Evolutionary conservation across 805 yeast genomes (phyloP).

Genomic region (Candida gorgasii): DNA sequence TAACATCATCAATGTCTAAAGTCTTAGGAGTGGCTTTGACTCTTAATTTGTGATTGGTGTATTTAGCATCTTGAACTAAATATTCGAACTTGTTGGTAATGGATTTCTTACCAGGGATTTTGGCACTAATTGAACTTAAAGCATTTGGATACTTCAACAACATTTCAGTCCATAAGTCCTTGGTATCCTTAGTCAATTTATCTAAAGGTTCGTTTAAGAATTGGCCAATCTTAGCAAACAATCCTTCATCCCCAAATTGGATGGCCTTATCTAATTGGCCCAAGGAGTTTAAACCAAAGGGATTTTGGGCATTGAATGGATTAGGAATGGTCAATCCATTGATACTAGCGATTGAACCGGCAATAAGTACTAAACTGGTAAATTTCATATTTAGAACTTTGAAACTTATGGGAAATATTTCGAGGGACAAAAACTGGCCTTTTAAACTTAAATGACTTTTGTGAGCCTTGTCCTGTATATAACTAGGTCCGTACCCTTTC

Average conservation of each 20-base stretch:
- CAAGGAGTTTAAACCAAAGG: conserved; percentile 11
- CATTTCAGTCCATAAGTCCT: conserved; percentile 64
- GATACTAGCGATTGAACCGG: conserved; percentile 17
- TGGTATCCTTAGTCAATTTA: conserved; percentile 48
- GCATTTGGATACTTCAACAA: conserved; percentile 59
- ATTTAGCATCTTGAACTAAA: conserved; percentile 37
- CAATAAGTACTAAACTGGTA: conserved; percentile 16
- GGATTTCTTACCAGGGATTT: conserved; percentile 55
- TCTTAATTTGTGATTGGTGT: conserved; percentile 57
- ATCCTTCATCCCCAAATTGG: conserved; percentile 17
- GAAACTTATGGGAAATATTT: background rate
- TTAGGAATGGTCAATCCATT: conserved; percentile 24
- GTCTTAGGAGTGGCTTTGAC: conserved; percentile 58
- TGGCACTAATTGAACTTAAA: conserved; percentile 48
- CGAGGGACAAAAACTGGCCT: background rate
- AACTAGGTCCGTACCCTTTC: background rate
- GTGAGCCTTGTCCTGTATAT: background rate
- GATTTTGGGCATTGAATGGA: conserved; percentile 14
- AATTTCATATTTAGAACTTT: conserved; percentile 11
- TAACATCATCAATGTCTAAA: conserved; percentile 78
- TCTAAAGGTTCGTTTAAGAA: conserved; percentile 54
- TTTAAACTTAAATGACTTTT: conserved; percentile 5
- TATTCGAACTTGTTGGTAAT: conserved; percentile 33
- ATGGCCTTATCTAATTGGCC: background rate
- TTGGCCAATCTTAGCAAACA: conserved; percentile 50